Base-by-base conservation (phyloP, 768 basidiomycete genomes). In the Tricholoma bakamatsutake region DNA sequence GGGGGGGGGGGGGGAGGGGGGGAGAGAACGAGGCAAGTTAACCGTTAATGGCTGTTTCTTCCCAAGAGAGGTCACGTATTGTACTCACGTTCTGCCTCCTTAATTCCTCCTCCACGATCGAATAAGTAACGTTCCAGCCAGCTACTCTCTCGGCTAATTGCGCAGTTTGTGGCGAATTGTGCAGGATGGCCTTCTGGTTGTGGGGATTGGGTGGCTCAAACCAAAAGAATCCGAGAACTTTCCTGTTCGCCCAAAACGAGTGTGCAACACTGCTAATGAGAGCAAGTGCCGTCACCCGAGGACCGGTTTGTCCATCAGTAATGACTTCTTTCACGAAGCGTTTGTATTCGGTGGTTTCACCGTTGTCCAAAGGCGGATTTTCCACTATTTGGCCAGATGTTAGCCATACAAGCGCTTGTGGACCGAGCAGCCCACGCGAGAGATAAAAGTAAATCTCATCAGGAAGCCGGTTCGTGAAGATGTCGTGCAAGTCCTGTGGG, bases 381-480 rank as follows among this genome's bases (percentile, higher is more conserved):
- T 98, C 91, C 48, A 88, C 74, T 57, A 96, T 82, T 68, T 87
- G 85, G 13, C 93, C 93, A 24, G 80, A 84, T 13, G 92, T 93
- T 56, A 99, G 82, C 90, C 96, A 97, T n/a, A 94, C 88, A 21
- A 98, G 80, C 9, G 93, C 85, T 62, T 93, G 90, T 0, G 96
- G 92, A 8, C 86, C 85, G 52, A 98, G 68, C 12, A 98, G 80
- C 5, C 97, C 96, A 15, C 93, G 87, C 37, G 93, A 97, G 60
- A 98, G 81, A 69, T 98, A 97, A 71, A 87, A 98, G 74, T 95
- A 98, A 56, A 98, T 80, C 68, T 98, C 94, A 69, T 98, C 97
- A 1, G 96, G 96, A 24, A 99, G 79, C 45, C 93, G 87, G 70
- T 91, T 76, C 9, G 93, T 95, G 74, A 98, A 98, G 58, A 98